These are phyloP conservation scores for Trichothecium roseum DNA, from an alignment of 2,329 filamentous ascomycete genomes.

Conservation along the genomic window DNA sequence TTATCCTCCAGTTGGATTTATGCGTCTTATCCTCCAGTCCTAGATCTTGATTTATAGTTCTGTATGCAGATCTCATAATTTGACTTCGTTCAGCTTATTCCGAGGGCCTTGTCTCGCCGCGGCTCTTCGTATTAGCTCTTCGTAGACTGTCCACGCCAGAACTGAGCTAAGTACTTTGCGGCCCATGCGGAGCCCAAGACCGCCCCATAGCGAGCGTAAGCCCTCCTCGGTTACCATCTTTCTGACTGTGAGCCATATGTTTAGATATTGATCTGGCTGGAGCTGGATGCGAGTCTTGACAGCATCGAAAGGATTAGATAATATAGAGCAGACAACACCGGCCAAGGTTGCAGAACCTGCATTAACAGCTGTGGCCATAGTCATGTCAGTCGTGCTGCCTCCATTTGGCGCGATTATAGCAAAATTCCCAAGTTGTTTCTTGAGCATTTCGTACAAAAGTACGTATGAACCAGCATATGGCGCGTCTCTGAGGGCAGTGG, in stretches of 20 bases:
- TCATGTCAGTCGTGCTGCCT: conserved; percentile 13
- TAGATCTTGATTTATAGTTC: no score
- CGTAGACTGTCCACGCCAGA: conserved; percentile 95
- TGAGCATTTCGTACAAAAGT: conserved; percentile 81
- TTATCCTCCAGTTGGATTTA: no score
- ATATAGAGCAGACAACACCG: conserved; percentile 69
- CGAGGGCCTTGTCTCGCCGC: conserved; percentile 7
- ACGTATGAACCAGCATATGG: conserved; percentile 95
- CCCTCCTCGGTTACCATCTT: conserved; percentile 80
- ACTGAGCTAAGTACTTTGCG: conserved; percentile 88
- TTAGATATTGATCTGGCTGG: conserved; percentile 71
- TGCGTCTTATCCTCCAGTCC: no score
- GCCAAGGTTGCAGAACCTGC: conserved; percentile 75
- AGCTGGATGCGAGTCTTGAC: conserved; percentile 93
- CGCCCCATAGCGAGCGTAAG: conserved; percentile 70
- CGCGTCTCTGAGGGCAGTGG: conserved; percentile 87
- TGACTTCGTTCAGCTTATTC: conserved; percentile 3
- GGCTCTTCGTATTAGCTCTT: conserved; percentile 69
- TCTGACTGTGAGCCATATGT: conserved; percentile 66
- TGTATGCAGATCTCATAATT: conserved; percentile 1
- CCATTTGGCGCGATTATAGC: conserved; percentile 5
- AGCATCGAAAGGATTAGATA: conserved; percentile 95
- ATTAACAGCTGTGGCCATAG: conserved; percentile 50
- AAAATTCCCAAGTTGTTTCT: conserved; percentile 42
- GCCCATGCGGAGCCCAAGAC: conserved; percentile 75